Evolutionary conservation across 1,284 basidiomycete species (phyloP).

Genomic region (Cystobasidium sp.): DNA sequence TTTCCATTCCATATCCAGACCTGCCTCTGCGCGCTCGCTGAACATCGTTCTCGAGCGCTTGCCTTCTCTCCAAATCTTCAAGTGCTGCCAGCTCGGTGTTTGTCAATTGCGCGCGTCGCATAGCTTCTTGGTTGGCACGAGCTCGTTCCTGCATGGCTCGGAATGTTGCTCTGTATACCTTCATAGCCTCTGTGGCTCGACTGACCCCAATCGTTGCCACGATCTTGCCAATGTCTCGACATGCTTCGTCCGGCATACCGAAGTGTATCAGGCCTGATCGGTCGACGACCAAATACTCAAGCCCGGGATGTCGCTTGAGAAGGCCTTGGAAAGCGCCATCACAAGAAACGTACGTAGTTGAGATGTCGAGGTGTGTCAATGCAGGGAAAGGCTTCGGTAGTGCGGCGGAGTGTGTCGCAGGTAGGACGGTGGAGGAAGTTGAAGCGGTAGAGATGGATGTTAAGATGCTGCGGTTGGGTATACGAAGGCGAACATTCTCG

Average conservation of each 20-base stretch:
- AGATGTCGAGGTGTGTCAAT: constrained; percentile 48
- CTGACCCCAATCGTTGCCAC: constrained; percentile 31
- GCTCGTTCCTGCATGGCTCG: constrained; percentile 32
- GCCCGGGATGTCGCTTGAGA: constrained; percentile 28
- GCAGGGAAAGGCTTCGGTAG: constrained; percentile 45
- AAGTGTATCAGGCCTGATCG: constrained; percentile 34
- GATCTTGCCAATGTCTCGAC: constrained; percentile 27
- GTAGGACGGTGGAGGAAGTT: constrained; percentile 29
- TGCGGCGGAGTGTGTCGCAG: constrained; percentile 42
- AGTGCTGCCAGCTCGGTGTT: neutral
- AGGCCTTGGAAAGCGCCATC: constrained; percentile 41
- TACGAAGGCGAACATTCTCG: constrained; percentile 47
- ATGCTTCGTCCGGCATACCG: constrained; percentile 33
- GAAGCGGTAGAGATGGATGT: constrained; percentile 46
- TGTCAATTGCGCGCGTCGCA: neutral
- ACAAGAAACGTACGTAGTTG: constrained; percentile 47
- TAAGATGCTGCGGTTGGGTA: constrained; percentile 50
- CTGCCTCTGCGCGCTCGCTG: constrained; percentile 24
- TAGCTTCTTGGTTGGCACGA: constrained; percentile 6
- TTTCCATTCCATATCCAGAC: constrained; percentile 37
- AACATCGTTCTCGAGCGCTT: constrained; percentile 19
- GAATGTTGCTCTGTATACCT: constrained; percentile 32
- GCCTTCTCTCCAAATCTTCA: neutral
- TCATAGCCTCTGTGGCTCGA: constrained; percentile 38
- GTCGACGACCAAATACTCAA: constrained; percentile 32